These are phyloP conservation scores for Moesziomyces sp. DNA, from an alignment of 1,284 basidiomycete species.

Conservation along the genomic window DNA sequence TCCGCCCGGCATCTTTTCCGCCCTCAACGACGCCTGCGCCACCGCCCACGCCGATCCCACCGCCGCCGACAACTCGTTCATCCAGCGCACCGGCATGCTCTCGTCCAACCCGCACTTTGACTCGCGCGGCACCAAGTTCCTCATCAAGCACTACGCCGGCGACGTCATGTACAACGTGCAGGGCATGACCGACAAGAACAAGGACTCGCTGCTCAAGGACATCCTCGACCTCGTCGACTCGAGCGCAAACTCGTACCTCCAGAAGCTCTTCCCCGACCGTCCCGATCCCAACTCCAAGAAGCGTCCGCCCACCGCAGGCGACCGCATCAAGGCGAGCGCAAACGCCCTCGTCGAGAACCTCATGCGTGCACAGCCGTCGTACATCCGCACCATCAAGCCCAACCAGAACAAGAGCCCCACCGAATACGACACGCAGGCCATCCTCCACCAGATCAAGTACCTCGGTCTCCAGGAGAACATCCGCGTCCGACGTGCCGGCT, in stretches of 20 bases:
- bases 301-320: conserved; percentile 94
- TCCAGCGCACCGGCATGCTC: conserved; percentile 81
- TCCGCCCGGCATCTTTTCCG: conserved; percentile 96
- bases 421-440: conserved; percentile 94
- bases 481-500: conserved; percentile 93
- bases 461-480: conserved; percentile 99
- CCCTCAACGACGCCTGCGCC: conserved; percentile 96
- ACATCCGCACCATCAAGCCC: conserved; percentile 99
- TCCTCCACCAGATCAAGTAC: conserved; percentile 99
- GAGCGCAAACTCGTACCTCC: conserved; percentile 73
- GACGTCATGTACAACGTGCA: conserved; percentile 97
- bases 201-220: conserved; percentile 95
- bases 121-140: conserved; percentile 71
- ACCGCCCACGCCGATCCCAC: conserved; percentile 97
- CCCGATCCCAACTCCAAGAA: conserved; percentile 98
- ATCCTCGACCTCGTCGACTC: conserved; percentile 86
- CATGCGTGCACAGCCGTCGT: conserved; percentile 95
- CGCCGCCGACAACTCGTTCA: conserved; percentile 96
- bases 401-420: conserved; percentile 93
- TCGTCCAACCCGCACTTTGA: conserved; percentile 75
- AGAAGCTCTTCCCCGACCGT: conserved; percentile 89
- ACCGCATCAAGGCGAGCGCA: conserved; percentile 92
- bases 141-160: conserved; percentile 84
- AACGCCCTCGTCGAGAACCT: conserved; percentile 94
- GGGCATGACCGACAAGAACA: conserved; percentile 99